These are phyloP conservation scores for Iris pallida DNA, from an alignment of 116 monocot genomes.

Conservation along the genomic window DNA sequence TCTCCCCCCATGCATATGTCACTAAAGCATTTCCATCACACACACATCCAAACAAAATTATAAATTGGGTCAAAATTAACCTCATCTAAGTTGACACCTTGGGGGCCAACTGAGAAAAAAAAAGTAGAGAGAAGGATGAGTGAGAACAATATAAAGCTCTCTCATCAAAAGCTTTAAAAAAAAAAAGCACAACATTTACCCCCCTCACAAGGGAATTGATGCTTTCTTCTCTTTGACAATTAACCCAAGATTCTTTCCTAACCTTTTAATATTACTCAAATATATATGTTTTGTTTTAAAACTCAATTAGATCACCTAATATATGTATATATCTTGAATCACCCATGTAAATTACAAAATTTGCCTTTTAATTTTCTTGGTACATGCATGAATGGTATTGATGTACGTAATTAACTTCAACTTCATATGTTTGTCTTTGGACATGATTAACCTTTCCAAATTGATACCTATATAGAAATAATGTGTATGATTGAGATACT, in stretches of 20 bases:
- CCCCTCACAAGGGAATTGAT: conserved; percentile 24
- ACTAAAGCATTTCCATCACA: conserved; percentile 8
- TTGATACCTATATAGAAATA: no score
- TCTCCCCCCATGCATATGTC: conserved; percentile 13
- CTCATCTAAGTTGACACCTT: background rate
- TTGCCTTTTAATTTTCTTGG: no score
- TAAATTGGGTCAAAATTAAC: conserved; percentile 6
- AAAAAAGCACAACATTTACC: conserved; percentile 12
- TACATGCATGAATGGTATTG: no score
- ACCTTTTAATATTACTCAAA: background rate
- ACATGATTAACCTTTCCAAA: no score
- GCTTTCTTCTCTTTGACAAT: conserved; percentile 31
- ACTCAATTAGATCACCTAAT: no score
- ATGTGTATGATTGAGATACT: no score
- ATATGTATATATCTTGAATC: no score
- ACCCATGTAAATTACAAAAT: no score
- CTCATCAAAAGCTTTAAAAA: background rate
- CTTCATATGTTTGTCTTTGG: no score
- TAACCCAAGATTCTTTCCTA: conserved; percentile 16
- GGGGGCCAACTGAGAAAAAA: conserved; percentile 6
- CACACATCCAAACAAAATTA: conserved; percentile 8
- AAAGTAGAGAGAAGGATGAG: conserved; percentile 22
- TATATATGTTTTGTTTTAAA: conserved; percentile 1
- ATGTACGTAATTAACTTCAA: no score
- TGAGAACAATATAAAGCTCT: conserved; percentile 24